Evolutionary conservation across 345 rosid genomes (phyloP).

Genomic region (Eutrema japonicum): DNA sequence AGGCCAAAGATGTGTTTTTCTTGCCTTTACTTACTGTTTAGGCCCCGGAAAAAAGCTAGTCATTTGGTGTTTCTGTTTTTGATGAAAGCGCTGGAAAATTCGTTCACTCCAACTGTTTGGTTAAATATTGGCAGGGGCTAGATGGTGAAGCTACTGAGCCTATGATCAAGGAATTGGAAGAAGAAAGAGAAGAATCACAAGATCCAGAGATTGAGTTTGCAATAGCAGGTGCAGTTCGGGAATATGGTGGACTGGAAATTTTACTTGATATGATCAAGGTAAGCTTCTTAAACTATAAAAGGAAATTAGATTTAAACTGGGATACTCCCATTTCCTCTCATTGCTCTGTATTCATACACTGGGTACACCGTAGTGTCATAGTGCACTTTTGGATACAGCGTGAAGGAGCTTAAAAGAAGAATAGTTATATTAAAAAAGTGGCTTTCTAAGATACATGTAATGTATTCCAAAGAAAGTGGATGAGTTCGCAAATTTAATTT

Average conservation of each 20-base stretch:
- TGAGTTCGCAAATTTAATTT: conserved; percentile 30
- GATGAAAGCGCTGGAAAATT: conserved; percentile 22
- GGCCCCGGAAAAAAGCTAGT: conserved; percentile 1
- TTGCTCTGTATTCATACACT: conserved; percentile 22
- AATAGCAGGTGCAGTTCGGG: conserved; percentile 96
- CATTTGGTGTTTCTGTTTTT: conserved; percentile 5
- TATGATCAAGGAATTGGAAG: conserved; percentile 98
- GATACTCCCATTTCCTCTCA: conserved; percentile 10
- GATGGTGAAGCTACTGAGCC: conserved; percentile 99
- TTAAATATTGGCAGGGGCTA: conserved; percentile 64
- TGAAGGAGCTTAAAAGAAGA: conserved; percentile 22
- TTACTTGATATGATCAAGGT: conserved; percentile 93
- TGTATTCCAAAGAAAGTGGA: conserved; percentile 10
- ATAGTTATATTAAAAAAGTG: conserved; percentile 22
- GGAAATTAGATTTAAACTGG: neutral
- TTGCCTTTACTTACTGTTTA: conserved; percentile 19
- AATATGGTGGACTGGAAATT: conserved; percentile 90
- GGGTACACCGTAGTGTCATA: conserved; percentile 18
- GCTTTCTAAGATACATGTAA: conserved; percentile 21
- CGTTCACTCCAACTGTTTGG: conserved; percentile 23
- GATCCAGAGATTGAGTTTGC: conserved; percentile 99
- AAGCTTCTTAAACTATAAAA: conserved; percentile 32
- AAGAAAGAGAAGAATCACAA: conserved; percentile 97
- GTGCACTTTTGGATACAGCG: conserved; percentile 20
- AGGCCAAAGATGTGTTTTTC: conserved; percentile 27